Evolutionary conservation across 768 basidiomycete genomes (phyloP), one percentile per base, ranked within the genome.

Genomic region (Boletus rubescentipes): DNA sequence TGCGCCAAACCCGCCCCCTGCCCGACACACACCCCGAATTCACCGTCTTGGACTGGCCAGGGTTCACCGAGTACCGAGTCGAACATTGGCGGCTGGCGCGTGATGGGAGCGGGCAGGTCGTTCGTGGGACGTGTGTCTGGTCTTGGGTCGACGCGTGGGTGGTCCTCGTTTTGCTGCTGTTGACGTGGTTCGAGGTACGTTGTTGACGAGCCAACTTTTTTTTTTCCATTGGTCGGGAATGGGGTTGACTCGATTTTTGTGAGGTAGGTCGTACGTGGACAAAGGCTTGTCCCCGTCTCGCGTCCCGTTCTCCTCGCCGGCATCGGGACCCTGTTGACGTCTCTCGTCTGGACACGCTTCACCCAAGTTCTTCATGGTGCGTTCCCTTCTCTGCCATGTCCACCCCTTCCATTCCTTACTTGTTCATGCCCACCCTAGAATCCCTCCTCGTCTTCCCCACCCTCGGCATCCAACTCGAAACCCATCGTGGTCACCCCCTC

Each of bases 391-490:
- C n/a, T n/a, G n/a, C n/a, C n/a, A n/a, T n/a, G n/a, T n/a, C n/a
- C n/a, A n/a, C n/a, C n/a, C n/a, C n/a, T n/a, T n/a, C 26, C 26
- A 26, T 26, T 26, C 26, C 26, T 6, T 6, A 26, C 26, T 26
- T 6, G 26, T 6, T 26, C 26, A 26, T 26, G 26, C 6, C 26
- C 26, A 26, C 26, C n/a, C n/a, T 26, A 26, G 26, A 92, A 71
- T 89, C 87, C 18, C 72, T 91, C 5, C 68, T 90, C 39, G 74
- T 87, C 35, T 66, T 91, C 41, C 84, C 85, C 9, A 72, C 76
- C 1, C 81, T 87, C 49, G 90, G 90, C 11, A 73, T 93, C 38
- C 91, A 92, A 62, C 69, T 92, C 3, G 89, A 91, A 67, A 85
- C 83, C 0, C 82, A 82, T 67, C 74, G 79, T 49, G 90, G 88